Evolutionary conservation across 2,329 filamentous ascomycete species (phyloP).

Genomic region (Fusarium sp.): DNA sequence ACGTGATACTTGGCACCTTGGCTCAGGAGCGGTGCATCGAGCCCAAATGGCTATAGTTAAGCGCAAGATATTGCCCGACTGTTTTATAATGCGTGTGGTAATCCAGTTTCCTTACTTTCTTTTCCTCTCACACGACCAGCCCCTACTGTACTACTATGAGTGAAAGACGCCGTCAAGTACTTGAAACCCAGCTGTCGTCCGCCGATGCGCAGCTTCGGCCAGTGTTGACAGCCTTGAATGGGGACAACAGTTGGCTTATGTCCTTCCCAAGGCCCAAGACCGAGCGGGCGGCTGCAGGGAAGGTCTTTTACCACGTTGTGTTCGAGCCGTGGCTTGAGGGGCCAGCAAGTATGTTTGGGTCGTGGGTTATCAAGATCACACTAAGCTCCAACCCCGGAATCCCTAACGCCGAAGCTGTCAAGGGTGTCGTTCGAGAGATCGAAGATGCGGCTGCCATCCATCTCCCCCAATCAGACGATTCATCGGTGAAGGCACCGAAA

Average conservation of each 20-base stretch:
- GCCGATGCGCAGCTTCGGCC: conserved; percentile 28
- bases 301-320: conserved; percentile 46
- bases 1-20: not conserved
- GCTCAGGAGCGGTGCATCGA: not conserved
- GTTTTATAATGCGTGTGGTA: not conserved
- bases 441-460: conserved; percentile 18
- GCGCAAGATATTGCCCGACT: not conserved
- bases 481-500: not conserved
- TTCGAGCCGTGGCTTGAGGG: conserved; percentile 49
- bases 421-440: conserved; percentile 29
- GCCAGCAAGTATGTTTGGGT: conserved; percentile 22
- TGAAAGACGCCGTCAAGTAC: not conserved
- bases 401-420: conserved; percentile 13
- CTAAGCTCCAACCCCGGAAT: conserved; percentile 1
- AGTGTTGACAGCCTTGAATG: conserved; percentile 47
- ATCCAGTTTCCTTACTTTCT: not conserved
- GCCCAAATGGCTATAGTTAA: not conserved
- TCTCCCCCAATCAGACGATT: not conserved
- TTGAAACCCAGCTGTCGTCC: not conserved
- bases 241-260: conserved; percentile 49
- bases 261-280: conserved; percentile 45
- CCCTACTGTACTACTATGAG: not conserved
- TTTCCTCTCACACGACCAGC: not conserved
- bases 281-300: conserved; percentile 31
- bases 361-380: conserved; percentile 39